phyloP scores from a whole-genome alignment of 169 alveolate genomes.

The Eimeria tenella region DNA sequence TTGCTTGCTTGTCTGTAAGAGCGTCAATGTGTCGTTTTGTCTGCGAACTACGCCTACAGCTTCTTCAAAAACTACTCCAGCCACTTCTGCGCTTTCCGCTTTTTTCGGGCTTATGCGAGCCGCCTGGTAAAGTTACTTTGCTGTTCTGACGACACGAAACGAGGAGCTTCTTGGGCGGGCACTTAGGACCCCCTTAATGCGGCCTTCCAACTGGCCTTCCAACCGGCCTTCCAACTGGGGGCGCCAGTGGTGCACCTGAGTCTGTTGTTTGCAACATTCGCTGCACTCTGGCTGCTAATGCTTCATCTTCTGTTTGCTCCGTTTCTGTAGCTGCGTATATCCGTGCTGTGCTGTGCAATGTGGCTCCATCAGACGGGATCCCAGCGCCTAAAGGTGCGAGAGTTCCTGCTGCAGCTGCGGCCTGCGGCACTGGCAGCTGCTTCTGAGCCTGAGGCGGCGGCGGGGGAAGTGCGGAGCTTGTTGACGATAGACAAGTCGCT shows the following conservation, averaged over 20 bases:
- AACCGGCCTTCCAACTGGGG: not conserved
- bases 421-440: constrained; percentile 4
- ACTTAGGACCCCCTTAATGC: not conserved
- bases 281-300: not conserved
- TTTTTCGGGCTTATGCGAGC: not conserved
- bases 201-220: not conserved
- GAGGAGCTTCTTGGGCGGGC: too few relatives aligned
- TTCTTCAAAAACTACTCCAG: not conserved
- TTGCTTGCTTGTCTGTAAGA: too few relatives aligned
- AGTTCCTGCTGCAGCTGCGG: constrained; percentile 7
- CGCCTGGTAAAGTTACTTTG: not conserved
- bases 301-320: not conserved
- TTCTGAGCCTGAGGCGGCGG: not conserved
- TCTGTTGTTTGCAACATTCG: not conserved
- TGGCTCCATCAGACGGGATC: not conserved
- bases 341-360: not conserved
- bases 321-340: not conserved
- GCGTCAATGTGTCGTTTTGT: not conserved
- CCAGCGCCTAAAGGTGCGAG: not conserved
- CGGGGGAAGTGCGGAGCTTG: not conserved
- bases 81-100: constrained; percentile 23
- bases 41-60: not conserved
- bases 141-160: not conserved
- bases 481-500: constrained; percentile 1
- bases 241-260: not conserved